Conservation (phyloP, 306 rosid genomes). For the Cicer arietinum region DNA sequence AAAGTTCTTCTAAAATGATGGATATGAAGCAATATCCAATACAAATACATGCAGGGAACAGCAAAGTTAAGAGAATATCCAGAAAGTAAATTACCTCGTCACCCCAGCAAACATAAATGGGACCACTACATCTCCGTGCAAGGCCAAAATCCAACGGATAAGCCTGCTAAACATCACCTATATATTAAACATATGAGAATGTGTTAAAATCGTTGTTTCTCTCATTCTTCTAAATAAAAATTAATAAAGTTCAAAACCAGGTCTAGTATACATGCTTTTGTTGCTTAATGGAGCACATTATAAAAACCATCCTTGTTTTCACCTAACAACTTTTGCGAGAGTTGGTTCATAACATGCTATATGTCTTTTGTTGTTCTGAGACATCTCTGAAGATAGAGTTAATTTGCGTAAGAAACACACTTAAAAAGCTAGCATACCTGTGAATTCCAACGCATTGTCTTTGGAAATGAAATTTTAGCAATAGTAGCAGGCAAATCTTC, state of each 20-base stretch:
- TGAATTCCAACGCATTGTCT: constrained; percentile 98
- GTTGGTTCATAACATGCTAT: constrained; percentile 12
- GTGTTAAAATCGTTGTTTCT: constrained; percentile 32
- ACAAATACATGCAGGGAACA: not conserved
- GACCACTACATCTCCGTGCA: constrained; percentile 78
- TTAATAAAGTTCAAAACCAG: constrained; percentile 7
- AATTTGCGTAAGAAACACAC: constrained; percentile 4
- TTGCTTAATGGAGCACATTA: constrained; percentile 9
- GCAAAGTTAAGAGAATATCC: constrained; percentile 8
- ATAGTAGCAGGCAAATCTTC: constrained; percentile 76
- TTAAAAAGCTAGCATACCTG: constrained; percentile 59
- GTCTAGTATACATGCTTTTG: not conserved
- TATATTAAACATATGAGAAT: constrained; percentile 40
- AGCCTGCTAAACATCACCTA: constrained; percentile 96
- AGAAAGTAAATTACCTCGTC: constrained; percentile 59
- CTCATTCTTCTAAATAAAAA: constrained; percentile 25
- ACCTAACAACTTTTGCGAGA: constrained; percentile 1
- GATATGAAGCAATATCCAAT: not conserved
- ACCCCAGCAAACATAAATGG: constrained; percentile 89
- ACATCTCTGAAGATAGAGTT: constrained; percentile 18
- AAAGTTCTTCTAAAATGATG: not conserved
- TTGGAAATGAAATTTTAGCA: constrained; percentile 83
- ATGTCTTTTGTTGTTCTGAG: not conserved
- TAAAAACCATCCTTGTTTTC: not conserved
- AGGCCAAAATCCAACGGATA: constrained; percentile 92